phyloP scores from a whole-genome alignment of 2,329 filamentous ascomycete genomes.

The Zymoseptoria crescenta region DNA sequence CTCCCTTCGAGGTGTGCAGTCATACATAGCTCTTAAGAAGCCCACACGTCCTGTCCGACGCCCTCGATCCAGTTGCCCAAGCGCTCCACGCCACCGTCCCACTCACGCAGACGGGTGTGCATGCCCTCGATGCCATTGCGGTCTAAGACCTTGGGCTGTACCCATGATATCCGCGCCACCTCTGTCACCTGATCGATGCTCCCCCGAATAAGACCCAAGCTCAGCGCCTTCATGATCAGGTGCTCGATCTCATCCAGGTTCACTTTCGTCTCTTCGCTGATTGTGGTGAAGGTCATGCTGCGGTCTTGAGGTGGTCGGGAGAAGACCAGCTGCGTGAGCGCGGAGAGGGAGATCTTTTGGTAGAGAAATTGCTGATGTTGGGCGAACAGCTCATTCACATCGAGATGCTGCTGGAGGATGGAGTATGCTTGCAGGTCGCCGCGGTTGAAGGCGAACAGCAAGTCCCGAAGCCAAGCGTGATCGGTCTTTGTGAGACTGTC shows the following conservation, averaged over 20 bases:
- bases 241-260: constrained; percentile 89
- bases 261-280: constrained; percentile 88
- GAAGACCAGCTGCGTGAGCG: constrained; percentile 93
- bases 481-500: constrained; percentile 69
- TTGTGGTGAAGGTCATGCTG: constrained; percentile 83
- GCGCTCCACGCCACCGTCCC: constrained; percentile 93
- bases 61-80: constrained; percentile 95
- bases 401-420: constrained; percentile 61
- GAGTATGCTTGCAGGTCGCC: constrained; percentile 87
- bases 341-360: constrained; percentile 96
- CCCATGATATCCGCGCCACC: constrained; percentile 94
- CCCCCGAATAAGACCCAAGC: constrained; percentile 77
- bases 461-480: constrained; percentile 81
- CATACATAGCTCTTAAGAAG: constrained; percentile 48
- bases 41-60: constrained; percentile 92
- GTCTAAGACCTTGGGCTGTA: constrained; percentile 95
- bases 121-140: constrained; percentile 92
- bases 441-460: constrained; percentile 97
- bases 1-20: not conserved
- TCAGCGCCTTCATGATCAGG: constrained; percentile 97
- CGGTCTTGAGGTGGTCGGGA: constrained; percentile 91
- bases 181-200: constrained; percentile 95
- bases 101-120: constrained; percentile 79
- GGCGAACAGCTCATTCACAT: constrained; percentile 69
- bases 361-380: constrained; percentile 78